Base-by-base conservation (phyloP, 2,329 filamentous ascomycete genomes). In the Teratosphaeria nubilosa region DNA sequence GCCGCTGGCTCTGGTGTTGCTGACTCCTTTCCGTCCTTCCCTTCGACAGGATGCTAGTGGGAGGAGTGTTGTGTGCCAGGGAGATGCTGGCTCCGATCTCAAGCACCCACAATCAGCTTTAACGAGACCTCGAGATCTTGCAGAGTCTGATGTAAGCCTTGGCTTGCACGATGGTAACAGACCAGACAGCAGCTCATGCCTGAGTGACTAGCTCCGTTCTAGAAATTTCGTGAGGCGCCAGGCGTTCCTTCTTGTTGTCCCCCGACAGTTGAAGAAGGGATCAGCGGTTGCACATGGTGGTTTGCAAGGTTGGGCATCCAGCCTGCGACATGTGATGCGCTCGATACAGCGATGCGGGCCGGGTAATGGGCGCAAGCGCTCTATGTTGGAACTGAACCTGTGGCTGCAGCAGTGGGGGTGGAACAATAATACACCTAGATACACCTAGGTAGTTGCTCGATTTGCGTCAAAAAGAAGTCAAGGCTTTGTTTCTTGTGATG, bases 211-310 rank as follows among this genome's bases (percentile, higher is more conserved):
- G 41, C 41, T 20, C 20, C 41, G 16, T 48, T 55, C 24, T 24
- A 45, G 54, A 55, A 55, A 48, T 55, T 55, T 55, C 34, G 54
- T 41, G 22, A 50, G 54, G 54, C 54, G 22, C 54, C 54, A 41
- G 37, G 25, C 24, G 9, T 24, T n/a, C 45, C 14, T 13, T 30
- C 37, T 55, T 24, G 34, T 24, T 22, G 22, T 50, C 25, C 37
- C 27, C 54, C 54, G 31, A 25, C 37, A 24, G 10, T 55, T 24
- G 30, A 14, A 54, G 53, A 32, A 55, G 37, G 20, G 54, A 55
- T 55, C 54, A 41, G 34, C 41, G 41, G 41, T 48, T 22, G 41
- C 34, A 50, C 24, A 34, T 55, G 53, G 34, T 37, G n/a, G 31
- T 54, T 16, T 13, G 53, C 32, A 54, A 30, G 27, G 53, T 55